Conservation (phyloP, 1,284 basidiomycete species). For the Cystobasidium slooffiae region DNA sequence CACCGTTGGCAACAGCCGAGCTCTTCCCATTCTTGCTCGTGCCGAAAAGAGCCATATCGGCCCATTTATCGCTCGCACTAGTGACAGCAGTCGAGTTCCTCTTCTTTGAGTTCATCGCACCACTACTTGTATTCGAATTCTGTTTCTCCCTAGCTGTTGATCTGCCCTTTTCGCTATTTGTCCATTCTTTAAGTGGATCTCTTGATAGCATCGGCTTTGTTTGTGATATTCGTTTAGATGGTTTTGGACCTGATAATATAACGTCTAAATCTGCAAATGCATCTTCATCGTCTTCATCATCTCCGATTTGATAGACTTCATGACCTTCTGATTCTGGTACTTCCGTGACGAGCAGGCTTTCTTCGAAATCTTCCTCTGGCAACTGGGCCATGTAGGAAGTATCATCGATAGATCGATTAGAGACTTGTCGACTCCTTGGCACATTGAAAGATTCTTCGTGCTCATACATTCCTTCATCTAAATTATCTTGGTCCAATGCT, state of each 20-base stretch:
- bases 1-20: constrained; percentile 2
- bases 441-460: background rate
- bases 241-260: constrained; percentile 1
- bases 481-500: constrained; percentile 22
- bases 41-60: constrained; percentile 21
- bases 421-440: constrained; percentile 9
- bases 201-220: background rate
- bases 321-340: constrained; percentile 2
- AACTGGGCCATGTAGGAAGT: background rate
- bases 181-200: constrained; percentile 25
- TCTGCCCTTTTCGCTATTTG: constrained; percentile 9
- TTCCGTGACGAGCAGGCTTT: constrained; percentile 8
- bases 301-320: background rate
- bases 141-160: background rate
- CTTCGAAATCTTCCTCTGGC: constrained; percentile 9
- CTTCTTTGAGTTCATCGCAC: background rate
- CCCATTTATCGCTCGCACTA: constrained; percentile 35
- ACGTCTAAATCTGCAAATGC: constrained; percentile 20
- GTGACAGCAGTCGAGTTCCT: background rate
- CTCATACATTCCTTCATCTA: background rate
- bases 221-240: background rate
- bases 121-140: background rate
- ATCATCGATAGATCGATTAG: constrained; percentile 2
- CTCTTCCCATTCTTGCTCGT: background rate
- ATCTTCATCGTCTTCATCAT: constrained; percentile 10